Evolutionary conservation across 257 asterid genomes (phyloP).

Genomic region (Fraxinus americana): DNA sequence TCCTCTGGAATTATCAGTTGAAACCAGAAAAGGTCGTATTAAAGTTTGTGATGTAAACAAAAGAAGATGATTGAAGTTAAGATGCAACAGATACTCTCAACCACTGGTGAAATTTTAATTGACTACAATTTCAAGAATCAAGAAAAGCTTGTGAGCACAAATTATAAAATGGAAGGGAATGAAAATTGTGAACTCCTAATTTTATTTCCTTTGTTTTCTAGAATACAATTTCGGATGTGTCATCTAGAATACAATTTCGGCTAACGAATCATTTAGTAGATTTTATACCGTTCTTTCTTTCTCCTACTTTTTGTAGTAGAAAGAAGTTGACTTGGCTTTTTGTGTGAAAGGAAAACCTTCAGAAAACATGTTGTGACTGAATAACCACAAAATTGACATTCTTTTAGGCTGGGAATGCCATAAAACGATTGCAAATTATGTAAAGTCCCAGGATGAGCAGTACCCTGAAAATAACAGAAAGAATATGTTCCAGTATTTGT

Average conservation of each 20-base stretch:
- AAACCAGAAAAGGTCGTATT: neutral
- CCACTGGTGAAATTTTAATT: neutral
- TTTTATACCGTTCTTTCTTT: neutral
- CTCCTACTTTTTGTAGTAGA: neutral
- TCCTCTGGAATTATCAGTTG: neutral
- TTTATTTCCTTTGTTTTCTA: neutral
- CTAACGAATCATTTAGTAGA: neutral
- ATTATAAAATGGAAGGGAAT: neutral
- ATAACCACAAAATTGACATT: no score
- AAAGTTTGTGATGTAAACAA: neutral
- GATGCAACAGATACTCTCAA: neutral
- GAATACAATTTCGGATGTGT: neutral
- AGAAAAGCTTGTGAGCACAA: neutral
- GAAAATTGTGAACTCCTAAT: neutral
- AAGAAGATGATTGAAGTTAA: neutral
- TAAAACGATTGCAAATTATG: no score
- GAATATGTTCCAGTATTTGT: no score
- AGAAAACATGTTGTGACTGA: no score
- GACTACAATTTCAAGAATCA: no score
- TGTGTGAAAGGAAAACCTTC: no score
- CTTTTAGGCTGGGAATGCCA: no score
- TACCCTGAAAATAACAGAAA: no score
- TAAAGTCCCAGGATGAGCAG: no score
- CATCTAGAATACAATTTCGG: no score
- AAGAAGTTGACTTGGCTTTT: no score